Conservation (phyloP, 129 eudicot species). For the Helianthus tuberosus region DNA sequence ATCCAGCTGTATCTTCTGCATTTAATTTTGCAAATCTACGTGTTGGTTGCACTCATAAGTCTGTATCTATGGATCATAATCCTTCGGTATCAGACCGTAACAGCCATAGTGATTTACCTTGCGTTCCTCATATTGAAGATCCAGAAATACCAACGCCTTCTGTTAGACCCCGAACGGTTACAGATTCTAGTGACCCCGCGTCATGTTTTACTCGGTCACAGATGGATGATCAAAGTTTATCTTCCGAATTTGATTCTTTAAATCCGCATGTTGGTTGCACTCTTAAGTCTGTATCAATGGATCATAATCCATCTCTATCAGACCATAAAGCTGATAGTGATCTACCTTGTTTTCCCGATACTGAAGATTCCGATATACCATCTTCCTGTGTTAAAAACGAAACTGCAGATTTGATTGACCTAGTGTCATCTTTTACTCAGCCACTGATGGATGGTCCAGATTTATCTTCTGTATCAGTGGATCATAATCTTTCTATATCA, state of each 20-base stretch:
- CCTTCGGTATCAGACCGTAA: slow-evolving; percentile 50
- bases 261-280: slow-evolving; percentile 32
- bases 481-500: slow-evolving; percentile 38
- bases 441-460: slow-evolving; percentile 33
- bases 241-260: slow-evolving; percentile 10
- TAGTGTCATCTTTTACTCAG: slow-evolving; percentile 28
- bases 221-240: slow-evolving; percentile 22
- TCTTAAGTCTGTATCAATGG: slow-evolving; percentile 43
- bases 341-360: slow-evolving; percentile 76
- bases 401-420: slow-evolving; percentile 37
- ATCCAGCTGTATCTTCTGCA: slow-evolving; percentile 14
- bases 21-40: slow-evolving; percentile 1
- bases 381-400: slow-evolving; percentile 46
- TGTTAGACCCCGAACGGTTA: slow-evolving; percentile 34
- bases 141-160: slow-evolving; percentile 70
- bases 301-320: slow-evolving; percentile 38
- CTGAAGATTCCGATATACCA: slow-evolving; percentile 82
- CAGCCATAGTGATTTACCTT: slow-evolving; percentile 49
- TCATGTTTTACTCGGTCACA: slow-evolving; percentile 36
- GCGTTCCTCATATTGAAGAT: slow-evolving; percentile 69
- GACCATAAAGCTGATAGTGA: slow-evolving; percentile 54
- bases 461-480: slow-evolving; percentile 34
- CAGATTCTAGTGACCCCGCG: slow-evolving; percentile 39
- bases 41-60: slow-evolving; percentile 39
- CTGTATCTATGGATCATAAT: slow-evolving; percentile 38